These are phyloP conservation scores for Ceratobasidium sp. DNA, from an alignment of 1,284 basidiomycete species.

Conservation along the genomic window DNA sequence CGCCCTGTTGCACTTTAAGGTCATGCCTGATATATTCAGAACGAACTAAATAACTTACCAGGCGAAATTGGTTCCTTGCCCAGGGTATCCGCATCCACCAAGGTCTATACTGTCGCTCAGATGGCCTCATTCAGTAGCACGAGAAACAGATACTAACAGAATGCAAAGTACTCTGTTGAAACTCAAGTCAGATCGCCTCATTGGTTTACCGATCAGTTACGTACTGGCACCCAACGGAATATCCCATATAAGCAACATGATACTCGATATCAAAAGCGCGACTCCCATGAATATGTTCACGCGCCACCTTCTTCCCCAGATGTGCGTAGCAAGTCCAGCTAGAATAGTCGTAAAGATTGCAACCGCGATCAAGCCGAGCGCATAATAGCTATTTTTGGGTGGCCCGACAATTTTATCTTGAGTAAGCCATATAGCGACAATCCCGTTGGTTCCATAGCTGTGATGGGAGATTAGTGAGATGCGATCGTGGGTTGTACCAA, in stretches of 20 bases:
- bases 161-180: constrained; percentile 37
- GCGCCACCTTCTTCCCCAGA: constrained; percentile 38
- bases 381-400: constrained; percentile 41
- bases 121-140: too few relatives aligned
- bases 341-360: constrained; percentile 34
- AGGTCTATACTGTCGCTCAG: neutral
- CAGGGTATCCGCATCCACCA: constrained; percentile 36
- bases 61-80: constrained; percentile 38
- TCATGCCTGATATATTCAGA: neutral
- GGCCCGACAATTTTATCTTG: constrained; percentile 26
- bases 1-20: constrained; percentile 16
- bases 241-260: constrained; percentile 39
- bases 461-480: too few relatives aligned
- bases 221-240: constrained; percentile 42
- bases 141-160: constrained; percentile 13
- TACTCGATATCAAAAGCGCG: constrained; percentile 31
- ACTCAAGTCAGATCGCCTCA: neutral
- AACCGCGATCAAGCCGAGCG: constrained; percentile 40
- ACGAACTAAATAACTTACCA: constrained; percentile 6
- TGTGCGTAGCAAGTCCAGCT: constrained; percentile 28
- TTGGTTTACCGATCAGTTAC: neutral
- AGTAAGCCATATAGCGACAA: constrained; percentile 39
- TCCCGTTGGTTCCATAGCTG: constrained; percentile 40
- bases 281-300: constrained; percentile 44
- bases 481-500: too few relatives aligned